phyloP scores from a whole-genome alignment of 2,329 filamentous ascomycete species.

The Endoconidiophora polonica region DNA sequence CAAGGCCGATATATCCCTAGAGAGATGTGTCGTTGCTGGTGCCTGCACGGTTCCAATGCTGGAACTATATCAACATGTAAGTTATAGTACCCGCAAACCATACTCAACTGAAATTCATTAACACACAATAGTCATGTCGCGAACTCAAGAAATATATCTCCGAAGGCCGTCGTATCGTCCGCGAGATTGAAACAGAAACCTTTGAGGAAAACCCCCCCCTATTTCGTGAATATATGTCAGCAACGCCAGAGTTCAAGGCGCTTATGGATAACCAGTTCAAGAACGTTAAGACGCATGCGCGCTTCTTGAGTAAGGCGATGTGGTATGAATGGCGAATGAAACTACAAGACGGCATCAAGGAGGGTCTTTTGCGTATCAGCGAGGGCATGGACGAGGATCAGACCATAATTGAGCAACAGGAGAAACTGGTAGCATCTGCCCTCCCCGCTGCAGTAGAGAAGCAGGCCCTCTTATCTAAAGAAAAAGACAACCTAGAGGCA shows the following conservation, averaged over 20 bases:
- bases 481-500: slow-evolving; percentile 52
- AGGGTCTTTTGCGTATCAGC: slow-evolving; percentile 59
- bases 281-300: slow-evolving; percentile 85
- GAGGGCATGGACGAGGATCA: slow-evolving; percentile 65
- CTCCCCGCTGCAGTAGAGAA: slow-evolving; percentile 49
- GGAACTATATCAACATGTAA: slow-evolving; percentile 58
- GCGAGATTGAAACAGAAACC: slow-evolving; percentile 78
- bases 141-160: slow-evolving; percentile 96
- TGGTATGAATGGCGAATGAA: slow-evolving; percentile 98
- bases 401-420: slow-evolving; percentile 46
- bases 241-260: slow-evolving; percentile 62
- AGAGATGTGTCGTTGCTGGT: slow-evolving; percentile 70
- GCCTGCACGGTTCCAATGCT: slow-evolving; percentile 86
- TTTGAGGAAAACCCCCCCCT: slow-evolving; percentile 79
- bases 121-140: slow-evolving; percentile 56
- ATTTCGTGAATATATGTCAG: slow-evolving; percentile 80
- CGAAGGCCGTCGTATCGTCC: slow-evolving; percentile 76
- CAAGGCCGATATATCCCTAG: slow-evolving; percentile 42
- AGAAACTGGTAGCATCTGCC: slow-evolving; percentile 47
- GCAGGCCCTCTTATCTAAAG: slow-evolving; percentile 42
- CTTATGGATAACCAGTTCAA: slow-evolving; percentile 96
- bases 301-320: slow-evolving; percentile 80
- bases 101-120: not conserved
- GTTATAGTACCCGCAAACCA: not conserved
- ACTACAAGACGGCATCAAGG: slow-evolving; percentile 62